Base-by-base conservation (phyloP, 2,329 filamentous ascomycete species). In the Bipolaris zeicola region DNA sequence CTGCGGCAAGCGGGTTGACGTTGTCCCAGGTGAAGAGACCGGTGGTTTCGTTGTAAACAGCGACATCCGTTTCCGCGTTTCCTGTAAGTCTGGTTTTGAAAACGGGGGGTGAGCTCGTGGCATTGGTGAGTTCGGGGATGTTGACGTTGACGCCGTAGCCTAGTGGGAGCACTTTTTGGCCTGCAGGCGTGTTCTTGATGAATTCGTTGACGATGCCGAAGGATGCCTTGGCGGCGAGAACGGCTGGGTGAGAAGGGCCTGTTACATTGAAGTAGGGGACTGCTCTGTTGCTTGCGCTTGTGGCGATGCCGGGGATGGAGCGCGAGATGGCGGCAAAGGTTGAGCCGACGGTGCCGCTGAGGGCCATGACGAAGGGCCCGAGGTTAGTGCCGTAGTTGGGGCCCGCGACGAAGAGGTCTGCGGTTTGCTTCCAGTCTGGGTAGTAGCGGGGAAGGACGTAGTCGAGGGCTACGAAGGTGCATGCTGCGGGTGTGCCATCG, bases 311-410 rank as follows among this genome's bases (percentile, higher is more conserved):
- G 0, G 83, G 82, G 20, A 85, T 76, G 7, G 77, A 77, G 6
- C 81, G 77, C 50, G 78, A 75, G 1, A 83, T 75, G 2, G 82
- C 82, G 2, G 80, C 77, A 55, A 83, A 83, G 13, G 81, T 79
- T 10, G 81, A 80, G 4, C 81, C 82, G 8, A 79, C 54, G 14
- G 67, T 69, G 31, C 68, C 67, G 36, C 55, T 61, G 13, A 71
- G 48, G 1, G 61, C 62, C 55, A 63, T 60, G 1, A 84, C 74
- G 63, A 85, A 85, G 0, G 81, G 76, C 0, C 83, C 84, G 0
- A 83, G 66, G 61, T 86, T 86, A 18, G 74, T 76, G 3, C 83
- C 83, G 59, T 79, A 83, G 69, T 87, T 87, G 6, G 84, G 83
- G 0, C 85, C 84, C 0, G 81, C 76, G 3, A 86, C 67, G 18